Evolutionary conservation across 192 early-diverging fungal species (phyloP), one percentile per base, ranked within the genome.

Genomic region (Thamnidium elegans): DNA sequence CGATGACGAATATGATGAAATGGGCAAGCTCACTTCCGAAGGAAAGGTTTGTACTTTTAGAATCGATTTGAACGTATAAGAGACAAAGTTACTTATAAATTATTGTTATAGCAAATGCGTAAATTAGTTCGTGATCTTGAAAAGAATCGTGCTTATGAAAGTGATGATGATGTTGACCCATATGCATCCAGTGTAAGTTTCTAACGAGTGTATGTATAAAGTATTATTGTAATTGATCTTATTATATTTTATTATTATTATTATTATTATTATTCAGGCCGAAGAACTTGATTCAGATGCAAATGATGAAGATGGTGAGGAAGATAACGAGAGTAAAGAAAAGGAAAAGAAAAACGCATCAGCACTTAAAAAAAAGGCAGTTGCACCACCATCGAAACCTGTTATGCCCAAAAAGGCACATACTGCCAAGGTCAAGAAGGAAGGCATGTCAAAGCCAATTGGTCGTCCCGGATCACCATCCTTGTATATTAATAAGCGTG

Each of bases 81-180:
- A 39, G 79, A 79, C 8, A 77, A 76, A 10, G 31, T 6, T 63
- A 72, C 44, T 10, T 47, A 10, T 10, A 79, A n/a, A 69, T 8
- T 71, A 65, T 55, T 42, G 13, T 26, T n/a, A 31, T 74, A 81
- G 63, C 76, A 84, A 39, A 55, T 92, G 65, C 81, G 81, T 51
- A 89, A 90, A 67, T 74, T 87, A 1, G 76, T 90, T 9, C 70
- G 83, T 45, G 84, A 88, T 51, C 55, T 81, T 26, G 87, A 90
- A 64, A 79, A 79, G 50, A 87, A 89, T 64, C 73, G 74, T 43
- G 83, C 69, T 0, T 86, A 89, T 68, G 88, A 83, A 17, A 84
- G 82, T 68, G 83, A 86, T 36, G 75, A 79, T 30, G 82, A 86
- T 21, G 68, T 65, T 19, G 80, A 82, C 76, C 80, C 81, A 1